phyloP scores from a whole-genome alignment of 108 stramenopile genomes.

The Schizochytrium sp. region DNA sequence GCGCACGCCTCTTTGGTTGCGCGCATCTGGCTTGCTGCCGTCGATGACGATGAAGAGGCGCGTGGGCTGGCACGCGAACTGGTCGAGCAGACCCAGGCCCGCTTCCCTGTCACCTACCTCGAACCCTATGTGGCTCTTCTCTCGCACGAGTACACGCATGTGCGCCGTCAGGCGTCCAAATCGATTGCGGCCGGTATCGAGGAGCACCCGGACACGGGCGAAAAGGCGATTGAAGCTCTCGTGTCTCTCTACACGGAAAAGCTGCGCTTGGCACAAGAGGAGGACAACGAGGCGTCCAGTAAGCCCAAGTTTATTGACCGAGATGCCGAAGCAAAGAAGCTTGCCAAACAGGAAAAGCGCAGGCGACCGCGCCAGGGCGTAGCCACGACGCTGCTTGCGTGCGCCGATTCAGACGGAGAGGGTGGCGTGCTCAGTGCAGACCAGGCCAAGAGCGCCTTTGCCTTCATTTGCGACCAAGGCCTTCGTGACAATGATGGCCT shows the following conservation, averaged over 20 bases:
- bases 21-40: background rate
- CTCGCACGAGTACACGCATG: background rate
- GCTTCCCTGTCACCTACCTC: background rate
- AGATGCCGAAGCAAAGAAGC: background rate
- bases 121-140: background rate
- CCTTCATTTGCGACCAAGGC: background rate
- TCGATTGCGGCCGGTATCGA: background rate
- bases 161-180: background rate
- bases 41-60: background rate
- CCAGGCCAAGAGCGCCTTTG: background rate
- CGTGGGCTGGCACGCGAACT: background rate
- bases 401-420: background rate
- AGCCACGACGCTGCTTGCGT: background rate
- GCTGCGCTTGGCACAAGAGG: background rate
- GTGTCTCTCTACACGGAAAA: background rate
- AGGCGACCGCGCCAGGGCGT: background rate
- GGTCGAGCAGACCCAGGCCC: background rate
- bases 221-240: background rate
- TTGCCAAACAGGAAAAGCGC: background rate
- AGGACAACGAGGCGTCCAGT: background rate
- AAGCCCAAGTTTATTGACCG: slow-evolving; percentile 13
- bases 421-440: background rate
- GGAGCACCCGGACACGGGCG: background rate
- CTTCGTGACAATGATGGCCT: background rate
- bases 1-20: background rate